These are phyloP conservation scores for Solanum okadae DNA, from an alignment of 257 asterid genomes.

Conservation along the genomic window DNA sequence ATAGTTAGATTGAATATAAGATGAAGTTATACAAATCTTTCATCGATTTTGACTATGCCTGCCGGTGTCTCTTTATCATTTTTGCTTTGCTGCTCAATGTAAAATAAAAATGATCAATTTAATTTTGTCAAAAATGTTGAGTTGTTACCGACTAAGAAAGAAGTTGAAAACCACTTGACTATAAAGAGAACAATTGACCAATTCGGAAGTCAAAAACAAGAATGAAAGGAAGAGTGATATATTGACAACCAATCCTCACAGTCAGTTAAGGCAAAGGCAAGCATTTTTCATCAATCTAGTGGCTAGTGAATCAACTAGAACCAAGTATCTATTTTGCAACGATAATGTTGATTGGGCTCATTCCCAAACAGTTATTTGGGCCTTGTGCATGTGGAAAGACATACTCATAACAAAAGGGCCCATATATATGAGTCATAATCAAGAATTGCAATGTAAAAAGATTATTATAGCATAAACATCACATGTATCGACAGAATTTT, in stretches of 20 bases:
- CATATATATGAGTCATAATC: not conserved
- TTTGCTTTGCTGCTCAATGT: no score
- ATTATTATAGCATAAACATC: not conserved
- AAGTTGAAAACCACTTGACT: not conserved
- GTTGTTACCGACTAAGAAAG: not conserved
- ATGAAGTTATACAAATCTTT: not conserved
- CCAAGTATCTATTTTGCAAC: not conserved
- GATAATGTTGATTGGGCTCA: not conserved
- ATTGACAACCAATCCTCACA: not conserved
- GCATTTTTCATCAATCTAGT: no score
- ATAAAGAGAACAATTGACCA: not conserved
- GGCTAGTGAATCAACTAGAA: not conserved
- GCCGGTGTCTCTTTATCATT: not conserved
- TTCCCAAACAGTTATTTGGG: not conserved
- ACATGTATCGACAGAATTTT: not conserved
- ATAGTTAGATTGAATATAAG: not conserved
- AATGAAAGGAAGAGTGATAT: not conserved
- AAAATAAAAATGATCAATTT: not conserved
- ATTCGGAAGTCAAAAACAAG: not conserved
- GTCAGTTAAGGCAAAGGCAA: not conserved
- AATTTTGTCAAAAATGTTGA: not conserved
- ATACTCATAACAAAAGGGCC: not conserved
- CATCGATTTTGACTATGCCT: not conserved
- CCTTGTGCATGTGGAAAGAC: not conserved
- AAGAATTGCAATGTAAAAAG: no score